Conservation (phyloP, 306 rosid species). For the Castanopsis chinensis region DNA sequence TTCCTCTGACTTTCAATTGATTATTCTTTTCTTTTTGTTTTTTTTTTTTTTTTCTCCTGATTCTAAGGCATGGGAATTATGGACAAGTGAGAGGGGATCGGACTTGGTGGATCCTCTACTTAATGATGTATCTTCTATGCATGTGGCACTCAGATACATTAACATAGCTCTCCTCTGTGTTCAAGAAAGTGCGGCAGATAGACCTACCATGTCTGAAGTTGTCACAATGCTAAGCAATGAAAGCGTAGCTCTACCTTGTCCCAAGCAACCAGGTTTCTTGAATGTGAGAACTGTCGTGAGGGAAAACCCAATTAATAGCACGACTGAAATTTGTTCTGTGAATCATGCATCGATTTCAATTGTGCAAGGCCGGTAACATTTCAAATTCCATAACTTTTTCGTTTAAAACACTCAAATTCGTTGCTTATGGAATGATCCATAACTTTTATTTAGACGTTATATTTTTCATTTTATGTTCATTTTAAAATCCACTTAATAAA, state of each 20-base stretch:
- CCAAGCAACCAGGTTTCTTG: constrained; percentile 29
- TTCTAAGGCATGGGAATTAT: constrained; percentile 39
- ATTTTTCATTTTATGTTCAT: too few species aligned
- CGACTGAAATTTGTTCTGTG: constrained; percentile 5
- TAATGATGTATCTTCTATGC: background rate
- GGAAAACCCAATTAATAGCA: background rate
- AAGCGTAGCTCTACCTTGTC: constrained; percentile 13
- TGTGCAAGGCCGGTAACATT: constrained; percentile 5
- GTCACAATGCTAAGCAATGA: constrained; percentile 40
- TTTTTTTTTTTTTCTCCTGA: background rate
- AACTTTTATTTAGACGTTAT: too few species aligned
- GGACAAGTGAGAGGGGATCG: constrained; percentile 19
- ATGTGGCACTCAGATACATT: constrained; percentile 15
- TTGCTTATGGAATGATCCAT: too few species aligned
- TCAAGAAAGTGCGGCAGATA: constrained; percentile 35
- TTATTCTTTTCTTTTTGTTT: too few species aligned
- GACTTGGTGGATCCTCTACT: constrained; percentile 24
- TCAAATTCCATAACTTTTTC: background rate
- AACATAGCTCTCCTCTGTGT: constrained; percentile 38
- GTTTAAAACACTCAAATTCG: background rate
- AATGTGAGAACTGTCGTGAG: constrained; percentile 6
- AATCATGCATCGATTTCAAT: constrained; percentile 14
- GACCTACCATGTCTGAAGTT: constrained; percentile 39
- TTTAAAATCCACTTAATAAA: too few species aligned
- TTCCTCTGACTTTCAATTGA: background rate